phyloP scores from a whole-genome alignment of 1,284 basidiomycete genomes.

The Lentinus polychrous region DNA sequence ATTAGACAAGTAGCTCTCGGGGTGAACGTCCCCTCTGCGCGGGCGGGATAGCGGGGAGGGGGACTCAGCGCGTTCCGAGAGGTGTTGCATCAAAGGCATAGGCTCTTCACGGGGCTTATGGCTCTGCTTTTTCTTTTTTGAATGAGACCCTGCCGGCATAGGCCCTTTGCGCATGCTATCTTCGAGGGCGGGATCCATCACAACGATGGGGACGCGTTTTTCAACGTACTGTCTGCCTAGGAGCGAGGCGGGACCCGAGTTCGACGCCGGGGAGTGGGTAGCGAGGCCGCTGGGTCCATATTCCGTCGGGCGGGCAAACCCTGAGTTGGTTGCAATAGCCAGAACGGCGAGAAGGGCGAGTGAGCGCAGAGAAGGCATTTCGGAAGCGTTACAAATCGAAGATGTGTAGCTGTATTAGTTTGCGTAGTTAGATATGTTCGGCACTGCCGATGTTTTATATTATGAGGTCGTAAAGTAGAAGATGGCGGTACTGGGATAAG shows the following conservation, averaged over 20 bases:
- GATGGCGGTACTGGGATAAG: too few species aligned
- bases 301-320: conserved; percentile 6
- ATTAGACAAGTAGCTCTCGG: conserved; percentile 7
- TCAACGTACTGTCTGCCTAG: conserved; percentile 12
- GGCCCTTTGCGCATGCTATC: neutral
- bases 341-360: conserved; percentile 7
- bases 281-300: neutral
- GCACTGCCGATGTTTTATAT: neutral
- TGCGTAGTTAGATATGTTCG: neutral
- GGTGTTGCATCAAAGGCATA: neutral
- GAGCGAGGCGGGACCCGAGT: conserved; percentile 10
- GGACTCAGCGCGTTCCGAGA: neutral
- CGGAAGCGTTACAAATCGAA: neutral
- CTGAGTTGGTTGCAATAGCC: neutral
- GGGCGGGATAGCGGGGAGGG: neutral
- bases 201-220: conserved; percentile 9
- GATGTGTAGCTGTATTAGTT: conserved; percentile 2
- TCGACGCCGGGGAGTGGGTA: neutral
- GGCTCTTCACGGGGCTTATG: neutral
- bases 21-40: neutral
- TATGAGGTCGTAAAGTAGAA: too few species aligned
- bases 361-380: neutral
- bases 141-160: neutral
- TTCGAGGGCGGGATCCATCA: conserved; percentile 7
- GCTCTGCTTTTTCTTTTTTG: neutral